Conservation (phyloP, 441 rosid species). For the Brassica hybrid region DNA sequence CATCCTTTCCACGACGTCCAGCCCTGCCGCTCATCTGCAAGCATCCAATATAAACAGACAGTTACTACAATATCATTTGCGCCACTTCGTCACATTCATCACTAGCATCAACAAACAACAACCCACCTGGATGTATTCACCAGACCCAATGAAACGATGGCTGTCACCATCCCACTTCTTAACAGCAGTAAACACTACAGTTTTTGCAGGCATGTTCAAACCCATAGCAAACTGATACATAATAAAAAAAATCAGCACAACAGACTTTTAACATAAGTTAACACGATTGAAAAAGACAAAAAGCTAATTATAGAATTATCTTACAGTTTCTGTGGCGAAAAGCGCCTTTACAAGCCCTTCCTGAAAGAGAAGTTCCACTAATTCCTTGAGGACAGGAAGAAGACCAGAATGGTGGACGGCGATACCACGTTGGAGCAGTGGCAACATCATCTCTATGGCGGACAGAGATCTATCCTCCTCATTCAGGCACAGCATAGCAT, state of each 20-base stretch:
- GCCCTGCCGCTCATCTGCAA: too few species aligned
- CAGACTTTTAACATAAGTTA: not conserved
- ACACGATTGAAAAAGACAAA: constrained; percentile 24
- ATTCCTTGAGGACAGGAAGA: constrained; percentile 97
- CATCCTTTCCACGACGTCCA: too few species aligned
- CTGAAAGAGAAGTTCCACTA: constrained; percentile 98
- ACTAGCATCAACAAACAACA: constrained; percentile 28
- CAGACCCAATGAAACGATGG: constrained; percentile 94
- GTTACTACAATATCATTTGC: too few species aligned
- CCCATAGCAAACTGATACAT: constrained; percentile 93
- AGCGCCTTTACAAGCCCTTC: constrained; percentile 99
- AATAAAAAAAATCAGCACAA: constrained; percentile 31
- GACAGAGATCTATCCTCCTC: constrained; percentile 96
- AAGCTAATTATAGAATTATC: constrained; percentile 41
- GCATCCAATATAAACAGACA: too few species aligned
- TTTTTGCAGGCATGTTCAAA: constrained; percentile 98
- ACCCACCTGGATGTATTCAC: constrained; percentile 97
- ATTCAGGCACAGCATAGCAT: constrained; percentile 86
- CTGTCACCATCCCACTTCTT: constrained; percentile 99
- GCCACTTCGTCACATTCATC: not conserved
- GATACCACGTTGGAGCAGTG: constrained; percentile 94
- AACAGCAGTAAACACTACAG: constrained; percentile 93
- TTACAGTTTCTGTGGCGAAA: constrained; percentile 97
- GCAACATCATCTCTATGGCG: constrained; percentile 96
- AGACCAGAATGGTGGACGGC: constrained; percentile 99